Base-by-base conservation (phyloP, 2,329 filamentous ascomycete species). In the Diaporthe nobilis region DNA sequence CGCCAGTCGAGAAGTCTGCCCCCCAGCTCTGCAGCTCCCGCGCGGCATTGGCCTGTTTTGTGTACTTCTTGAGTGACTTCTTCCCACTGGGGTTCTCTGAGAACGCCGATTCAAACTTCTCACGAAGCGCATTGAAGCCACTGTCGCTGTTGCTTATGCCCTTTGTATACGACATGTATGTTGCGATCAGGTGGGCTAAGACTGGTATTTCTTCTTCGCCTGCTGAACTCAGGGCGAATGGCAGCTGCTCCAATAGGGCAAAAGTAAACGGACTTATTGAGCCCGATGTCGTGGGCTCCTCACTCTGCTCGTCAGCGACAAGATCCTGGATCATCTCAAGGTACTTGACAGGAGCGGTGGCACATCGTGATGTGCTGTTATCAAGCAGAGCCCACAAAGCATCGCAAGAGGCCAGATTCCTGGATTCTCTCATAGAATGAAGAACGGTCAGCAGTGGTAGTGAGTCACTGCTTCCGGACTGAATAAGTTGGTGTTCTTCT, bases 281-380 rank as follows among this genome's bases (percentile, higher is more conserved):
- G 63, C 79, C 79, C 31, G 61, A 78, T n/a, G 81, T 77, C n/a
- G 84, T 78, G 55, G 82, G 78, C 17, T 81, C 81, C 4, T 79
- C 79, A 5, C 81, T 83, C 42, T 81, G 79, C 25, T 82, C 78
- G 2, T 85, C 79, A 58, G 86, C 82, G 72, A 84, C 78, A 2
- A 90, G 78, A 55, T 91, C 88, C 72, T 92, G 88, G 37, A 94
- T 83, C 80, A 92, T 86, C 77, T 97, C 94, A 39, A 97, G 91
- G 80, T 98, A 96, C 81, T 95, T 97, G 80, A 97, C 93, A 0
- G 95, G 94, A 34, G 93, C 93, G 3, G 86, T 92, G 22, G 92
- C 92, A 79, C 94, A 94, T 34, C 96, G 91, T 42, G 91, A 91
- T 71, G 94, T 88, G 82, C 95, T 97, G 77, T 97, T 95, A 81